Percentiles rank a stretch among this genome's conserved stretches.
Conservation (phyloP, 768 basidiomycete genomes). For the Mycena rosella region DNA sequence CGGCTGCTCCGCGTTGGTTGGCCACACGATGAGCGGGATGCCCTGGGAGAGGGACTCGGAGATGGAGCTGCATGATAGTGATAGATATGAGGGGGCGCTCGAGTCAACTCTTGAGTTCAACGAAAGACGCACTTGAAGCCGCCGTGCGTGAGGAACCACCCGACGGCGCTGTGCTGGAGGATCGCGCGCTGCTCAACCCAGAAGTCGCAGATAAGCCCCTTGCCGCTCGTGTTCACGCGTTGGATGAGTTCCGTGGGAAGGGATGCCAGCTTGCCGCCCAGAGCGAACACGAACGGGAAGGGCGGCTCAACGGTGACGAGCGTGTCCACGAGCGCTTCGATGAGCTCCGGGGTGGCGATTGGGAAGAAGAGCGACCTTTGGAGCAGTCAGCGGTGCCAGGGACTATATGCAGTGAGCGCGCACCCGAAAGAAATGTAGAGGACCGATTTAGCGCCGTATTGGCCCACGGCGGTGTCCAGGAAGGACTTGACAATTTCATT, state of each 20-base stretch:
- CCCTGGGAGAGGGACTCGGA: conserved; percentile 17
- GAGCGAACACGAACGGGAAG: conserved; percentile 26
- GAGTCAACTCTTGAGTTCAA: not conserved
- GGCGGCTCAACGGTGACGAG: conserved; percentile 5
- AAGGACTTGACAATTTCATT: too few species aligned
- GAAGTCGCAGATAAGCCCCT: too few species aligned
- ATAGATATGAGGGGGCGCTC: not conserved
- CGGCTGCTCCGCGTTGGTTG: not conserved
- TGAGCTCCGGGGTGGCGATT: not conserved
- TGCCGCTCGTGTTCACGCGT: too few species aligned
- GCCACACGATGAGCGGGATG: conserved; percentile 17
- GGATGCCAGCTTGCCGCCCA: too few species aligned
- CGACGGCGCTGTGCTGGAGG: too few species aligned
- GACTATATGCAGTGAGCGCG: not conserved
- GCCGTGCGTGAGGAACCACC: too few species aligned
- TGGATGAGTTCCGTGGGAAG: too few species aligned
- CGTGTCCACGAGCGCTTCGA: conserved; percentile 13
- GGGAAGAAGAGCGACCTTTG: conserved; percentile 9
- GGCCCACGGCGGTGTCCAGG: too few species aligned
- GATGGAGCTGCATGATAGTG: not conserved
- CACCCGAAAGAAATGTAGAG: conserved; percentile 27
- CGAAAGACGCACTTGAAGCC: not conserved
- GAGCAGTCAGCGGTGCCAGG: not conserved
- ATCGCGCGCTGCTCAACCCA: too few species aligned
- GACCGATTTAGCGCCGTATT: conserved; percentile 10